Evolutionary conservation across 2,329 filamentous ascomycete species (phyloP).

Genomic region (Fusarium vanettenii): DNA sequence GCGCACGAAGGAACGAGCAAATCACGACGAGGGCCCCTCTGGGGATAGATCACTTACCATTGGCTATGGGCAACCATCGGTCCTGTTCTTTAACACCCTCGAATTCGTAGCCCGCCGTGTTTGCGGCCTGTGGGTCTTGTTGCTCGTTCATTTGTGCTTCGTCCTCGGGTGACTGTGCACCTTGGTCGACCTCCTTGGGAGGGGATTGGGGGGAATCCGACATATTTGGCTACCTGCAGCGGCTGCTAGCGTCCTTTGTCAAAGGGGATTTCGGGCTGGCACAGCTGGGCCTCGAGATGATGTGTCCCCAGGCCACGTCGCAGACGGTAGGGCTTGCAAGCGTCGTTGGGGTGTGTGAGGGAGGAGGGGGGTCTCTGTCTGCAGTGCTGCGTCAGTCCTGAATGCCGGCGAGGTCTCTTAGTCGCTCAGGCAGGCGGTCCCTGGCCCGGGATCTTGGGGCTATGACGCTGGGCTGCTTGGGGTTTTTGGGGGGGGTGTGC

Average conservation of each 20-base stretch:
- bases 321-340: constrained; percentile 66
- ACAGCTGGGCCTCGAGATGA: constrained; percentile 67
- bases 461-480: constrained; percentile 53
- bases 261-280: constrained; percentile 65
- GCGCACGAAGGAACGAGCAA: constrained; percentile 45
- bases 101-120: constrained; percentile 83
- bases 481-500: constrained; percentile 40
- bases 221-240: constrained; percentile 86
- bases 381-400: constrained; percentile 67
- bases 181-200: constrained; percentile 94
- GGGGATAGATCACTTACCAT: constrained; percentile 80
- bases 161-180: constrained; percentile 92
- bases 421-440: constrained; percentile 48
- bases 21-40: constrained; percentile 54
- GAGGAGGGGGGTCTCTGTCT: constrained; percentile 56
- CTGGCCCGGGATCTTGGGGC: constrained; percentile 56
- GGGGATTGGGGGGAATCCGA: constrained; percentile 87
- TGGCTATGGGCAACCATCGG: constrained; percentile 99
- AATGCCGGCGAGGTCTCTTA: constrained; percentile 45
- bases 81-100: constrained; percentile 98
- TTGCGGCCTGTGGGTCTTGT: constrained; percentile 81
- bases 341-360: constrained; percentile 48
- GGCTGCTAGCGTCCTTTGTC: constrained; percentile 70
- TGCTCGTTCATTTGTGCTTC: constrained; percentile 93
- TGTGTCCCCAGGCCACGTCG: constrained; percentile 72